Evolutionary conservation across 208 protist genomes (phyloP).

Genomic region (Porcisia hertigi): DNA sequence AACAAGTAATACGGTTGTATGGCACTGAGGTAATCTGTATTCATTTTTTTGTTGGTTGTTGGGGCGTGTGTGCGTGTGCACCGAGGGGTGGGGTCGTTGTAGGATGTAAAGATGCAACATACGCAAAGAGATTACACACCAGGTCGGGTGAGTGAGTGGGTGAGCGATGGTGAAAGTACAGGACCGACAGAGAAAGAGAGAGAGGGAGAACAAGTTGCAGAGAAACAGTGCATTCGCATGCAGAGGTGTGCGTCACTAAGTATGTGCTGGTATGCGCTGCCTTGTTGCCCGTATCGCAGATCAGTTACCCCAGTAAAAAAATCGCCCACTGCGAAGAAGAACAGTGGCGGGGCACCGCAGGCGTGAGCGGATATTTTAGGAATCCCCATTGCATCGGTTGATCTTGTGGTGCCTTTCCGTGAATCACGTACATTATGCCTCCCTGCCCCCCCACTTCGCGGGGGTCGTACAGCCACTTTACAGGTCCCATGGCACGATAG

Average conservation of each 20-base stretch:
- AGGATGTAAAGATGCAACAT: neutral
- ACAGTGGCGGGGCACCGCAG: neutral
- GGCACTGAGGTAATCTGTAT: too few relatives aligned
- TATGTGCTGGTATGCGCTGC: neutral
- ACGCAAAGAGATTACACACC: neutral
- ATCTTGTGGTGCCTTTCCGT: too few relatives aligned
- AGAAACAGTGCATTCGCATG: neutral
- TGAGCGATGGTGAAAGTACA: neutral
- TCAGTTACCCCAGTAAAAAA: neutral
- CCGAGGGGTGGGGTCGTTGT: neutral
- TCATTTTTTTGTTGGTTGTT: too few relatives aligned
- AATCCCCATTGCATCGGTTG: too few relatives aligned
- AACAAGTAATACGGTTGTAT: too few relatives aligned
- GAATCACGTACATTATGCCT: too few relatives aligned
- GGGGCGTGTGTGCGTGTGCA: too few relatives aligned
- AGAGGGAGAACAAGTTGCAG: neutral
- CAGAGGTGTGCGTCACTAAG: too few relatives aligned
- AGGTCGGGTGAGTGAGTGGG: neutral
- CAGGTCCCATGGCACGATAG: too few relatives aligned
- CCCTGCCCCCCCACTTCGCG: too few relatives aligned
- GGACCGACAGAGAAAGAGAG: neutral
- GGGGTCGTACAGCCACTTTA: too few relatives aligned
- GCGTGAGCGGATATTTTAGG: slow-evolving; percentile 32
- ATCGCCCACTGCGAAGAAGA: neutral
- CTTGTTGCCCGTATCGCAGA: neutral